A percentile compares a stretch with the other conserved stretches of the same genome.
Evolutionary conservation across 2,329 filamentous ascomycete species (phyloP).

Genomic region (Harringtonia aguacate): DNA sequence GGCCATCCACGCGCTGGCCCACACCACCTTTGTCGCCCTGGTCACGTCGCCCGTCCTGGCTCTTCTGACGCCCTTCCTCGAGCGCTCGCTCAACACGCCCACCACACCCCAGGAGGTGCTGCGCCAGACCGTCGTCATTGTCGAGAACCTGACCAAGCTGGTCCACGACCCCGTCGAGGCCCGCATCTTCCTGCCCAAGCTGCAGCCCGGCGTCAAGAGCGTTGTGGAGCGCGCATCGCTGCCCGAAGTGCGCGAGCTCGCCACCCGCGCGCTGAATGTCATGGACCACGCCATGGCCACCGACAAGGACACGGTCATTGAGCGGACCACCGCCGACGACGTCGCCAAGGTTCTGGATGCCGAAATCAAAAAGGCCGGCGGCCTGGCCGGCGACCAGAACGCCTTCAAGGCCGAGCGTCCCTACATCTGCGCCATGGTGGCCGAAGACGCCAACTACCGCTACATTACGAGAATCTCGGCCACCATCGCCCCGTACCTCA

Average conservation of each 20-base stretch:
- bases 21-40: conserved; percentile 96
- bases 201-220: conserved; percentile 84
- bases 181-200: conserved; percentile 85
- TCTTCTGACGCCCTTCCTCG: conserved; percentile 85
- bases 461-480: conserved; percentile 60
- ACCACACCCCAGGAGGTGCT: conserved; percentile 87
- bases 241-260: conserved; percentile 88
- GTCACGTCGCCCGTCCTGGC: conserved; percentile 94
- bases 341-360: conserved; percentile 65
- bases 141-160: conserved; percentile 95
- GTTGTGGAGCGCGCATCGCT: conserved; percentile 83
- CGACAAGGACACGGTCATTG: conserved; percentile 50
- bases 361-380: conserved; percentile 59
- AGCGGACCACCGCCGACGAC: conserved; percentile 60
- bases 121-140: conserved; percentile 89
- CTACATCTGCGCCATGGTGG: conserved; percentile 77
- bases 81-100: conserved; percentile 87
- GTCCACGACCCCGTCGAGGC: conserved; percentile 94
- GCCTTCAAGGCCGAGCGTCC: conserved; percentile 57
- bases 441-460: conserved; percentile 78
- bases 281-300: conserved; percentile 90
- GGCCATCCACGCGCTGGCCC: conserved; percentile 90
- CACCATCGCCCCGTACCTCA: conserved; percentile 65
- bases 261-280: conserved; percentile 67
- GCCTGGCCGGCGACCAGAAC: conserved; percentile 42